Conservation (phyloP, 345 rosid genomes). For the Citropsis articulata region DNA sequence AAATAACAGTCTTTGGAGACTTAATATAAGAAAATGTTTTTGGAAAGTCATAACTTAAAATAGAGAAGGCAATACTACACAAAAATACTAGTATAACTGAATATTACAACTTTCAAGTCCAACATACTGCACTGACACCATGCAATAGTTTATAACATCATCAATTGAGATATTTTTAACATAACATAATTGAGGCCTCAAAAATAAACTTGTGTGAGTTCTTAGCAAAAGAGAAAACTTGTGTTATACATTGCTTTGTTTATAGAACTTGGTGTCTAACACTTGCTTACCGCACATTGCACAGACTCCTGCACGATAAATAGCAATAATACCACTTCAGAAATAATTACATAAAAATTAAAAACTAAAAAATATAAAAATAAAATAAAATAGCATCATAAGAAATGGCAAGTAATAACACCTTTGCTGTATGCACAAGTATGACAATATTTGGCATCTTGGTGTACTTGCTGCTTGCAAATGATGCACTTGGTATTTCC, state of each 20-base stretch:
- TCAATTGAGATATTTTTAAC: constrained; percentile 1
- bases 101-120: not conserved
- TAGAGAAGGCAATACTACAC: not conserved
- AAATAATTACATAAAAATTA: not conserved
- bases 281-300: constrained; percentile 99
- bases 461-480: constrained; percentile 99
- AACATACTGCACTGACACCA: not conserved
- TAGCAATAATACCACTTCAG: constrained; percentile 1
- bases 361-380: not conserved
- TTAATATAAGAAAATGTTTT: not conserved
- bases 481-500: constrained; percentile 88
- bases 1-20: not conserved
- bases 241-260: constrained; percentile 83
- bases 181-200: not conserved
- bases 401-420: constrained; percentile 15
- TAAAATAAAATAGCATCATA: not conserved
- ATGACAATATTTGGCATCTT: constrained; percentile 95
- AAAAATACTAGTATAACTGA: not conserved
- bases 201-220: not conserved
- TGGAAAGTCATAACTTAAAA: not conserved
- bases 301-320: constrained; percentile 68
- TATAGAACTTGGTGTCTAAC: constrained; percentile 91
- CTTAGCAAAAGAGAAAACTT: not conserved
- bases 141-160: not conserved
- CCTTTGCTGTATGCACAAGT: constrained; percentile 98